Percentiles rank a stretch among this genome's conserved stretches.
phyloP scores from a whole-genome alignment of 805 yeast species.

The Metschnikowia anglica region DNA sequence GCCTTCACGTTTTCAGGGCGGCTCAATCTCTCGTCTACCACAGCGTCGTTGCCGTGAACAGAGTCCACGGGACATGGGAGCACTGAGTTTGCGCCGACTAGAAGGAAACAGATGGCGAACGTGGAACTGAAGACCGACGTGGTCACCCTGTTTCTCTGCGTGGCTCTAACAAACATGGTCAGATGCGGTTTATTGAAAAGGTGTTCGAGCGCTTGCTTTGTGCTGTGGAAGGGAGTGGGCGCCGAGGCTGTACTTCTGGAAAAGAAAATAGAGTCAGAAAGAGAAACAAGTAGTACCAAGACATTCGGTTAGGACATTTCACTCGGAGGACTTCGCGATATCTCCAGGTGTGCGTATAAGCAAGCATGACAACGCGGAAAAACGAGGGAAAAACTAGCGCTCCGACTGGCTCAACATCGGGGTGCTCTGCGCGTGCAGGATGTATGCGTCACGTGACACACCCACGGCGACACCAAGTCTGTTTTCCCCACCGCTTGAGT shows the following conservation, averaged over 20 bases:
- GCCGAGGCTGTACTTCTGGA: background rate
- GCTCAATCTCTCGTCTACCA: conserved; percentile 32
- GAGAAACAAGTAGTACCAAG: no score
- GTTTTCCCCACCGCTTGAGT: no score
- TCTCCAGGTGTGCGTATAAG: conserved; percentile 5
- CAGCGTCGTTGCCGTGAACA: conserved; percentile 42
- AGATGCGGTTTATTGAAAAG: no score
- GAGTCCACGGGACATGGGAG: conserved; percentile 46
- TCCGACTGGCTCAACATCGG: conserved; percentile 1
- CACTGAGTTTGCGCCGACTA: conserved; percentile 55
- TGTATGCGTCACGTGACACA: no score
- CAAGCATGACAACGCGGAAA: background rate
- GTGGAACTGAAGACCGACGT: conserved; percentile 70
- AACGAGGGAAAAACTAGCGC: background rate
- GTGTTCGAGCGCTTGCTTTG: no score
- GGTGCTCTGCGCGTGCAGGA: background rate
- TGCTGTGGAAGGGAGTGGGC: background rate
- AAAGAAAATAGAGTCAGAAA: background rate
- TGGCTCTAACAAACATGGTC: conserved; percentile 61
- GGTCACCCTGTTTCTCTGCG: conserved; percentile 55
- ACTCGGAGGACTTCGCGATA: conserved; percentile 1
- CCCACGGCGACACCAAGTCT: no score
- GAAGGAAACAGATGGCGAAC: conserved; percentile 62
- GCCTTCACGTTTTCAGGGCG: conserved; percentile 5
- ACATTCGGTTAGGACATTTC: no score